Conservation (phyloP, 2,329 filamentous ascomycete species). For the Paraphaeosphaeria sporulosa region DNA sequence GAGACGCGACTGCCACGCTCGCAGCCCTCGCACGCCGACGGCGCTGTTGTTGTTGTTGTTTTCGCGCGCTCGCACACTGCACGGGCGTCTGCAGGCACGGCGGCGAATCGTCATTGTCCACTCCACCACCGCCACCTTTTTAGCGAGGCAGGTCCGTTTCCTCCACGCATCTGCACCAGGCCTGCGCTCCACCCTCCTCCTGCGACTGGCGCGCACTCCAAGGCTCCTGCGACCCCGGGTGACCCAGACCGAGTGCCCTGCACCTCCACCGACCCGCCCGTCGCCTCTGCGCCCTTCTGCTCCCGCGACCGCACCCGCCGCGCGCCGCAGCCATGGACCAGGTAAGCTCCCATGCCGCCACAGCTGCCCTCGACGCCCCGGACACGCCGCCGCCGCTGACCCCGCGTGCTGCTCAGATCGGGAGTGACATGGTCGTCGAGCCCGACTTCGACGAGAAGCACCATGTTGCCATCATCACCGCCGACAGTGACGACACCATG, state of each 20-base stretch:
- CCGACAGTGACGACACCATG: conserved; percentile 66
- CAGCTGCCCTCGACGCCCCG: conserved; percentile 12
- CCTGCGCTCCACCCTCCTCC: conserved; percentile 17
- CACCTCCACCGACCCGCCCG: conserved; percentile 16
- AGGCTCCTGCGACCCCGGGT: conserved; percentile 2
- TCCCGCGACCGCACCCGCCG: conserved; percentile 23
- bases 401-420: conserved; percentile 54
- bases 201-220: conserved; percentile 29
- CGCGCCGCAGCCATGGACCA: conserved; percentile 44
- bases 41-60: not conserved
- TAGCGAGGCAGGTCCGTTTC: conserved; percentile 37
- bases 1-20: not conserved
- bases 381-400: conserved; percentile 19
- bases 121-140: conserved; percentile 33
- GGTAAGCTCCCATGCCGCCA: conserved; percentile 39
- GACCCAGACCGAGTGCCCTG: conserved; percentile 18
- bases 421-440: conserved; percentile 70
- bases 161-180: conserved; percentile 22
- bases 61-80: too few relatives aligned
- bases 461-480: conserved; percentile 68
- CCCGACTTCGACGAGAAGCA: conserved; percentile 69
- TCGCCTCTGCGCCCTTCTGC: conserved; percentile 19
- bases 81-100: conserved; percentile 9
- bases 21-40: not conserved
- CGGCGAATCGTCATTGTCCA: conserved; percentile 31